These are phyloP conservation scores for Metschnikowia borealis DNA, from an alignment of 805 yeast species.

Conservation along the genomic window DNA sequence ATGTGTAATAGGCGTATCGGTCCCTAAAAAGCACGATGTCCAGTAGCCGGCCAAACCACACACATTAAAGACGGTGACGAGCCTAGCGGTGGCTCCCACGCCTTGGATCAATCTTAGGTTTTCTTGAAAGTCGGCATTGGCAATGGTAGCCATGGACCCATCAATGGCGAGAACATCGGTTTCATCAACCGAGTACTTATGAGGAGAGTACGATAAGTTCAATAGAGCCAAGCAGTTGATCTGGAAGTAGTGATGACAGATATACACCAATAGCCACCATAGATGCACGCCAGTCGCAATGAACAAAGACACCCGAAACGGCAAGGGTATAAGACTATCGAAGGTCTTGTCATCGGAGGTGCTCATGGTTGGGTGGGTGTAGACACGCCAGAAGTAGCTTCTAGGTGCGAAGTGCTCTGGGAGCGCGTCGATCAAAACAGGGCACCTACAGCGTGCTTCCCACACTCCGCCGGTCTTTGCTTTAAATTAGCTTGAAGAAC, in stretches of 20 bases:
- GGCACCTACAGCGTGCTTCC: not conserved
- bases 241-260: slow-evolving; percentile 30
- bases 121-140: slow-evolving; percentile 29
- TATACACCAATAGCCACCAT: slow-evolving; percentile 47
- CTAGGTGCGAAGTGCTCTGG: not conserved
- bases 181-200: slow-evolving; percentile 26
- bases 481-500: not conserved
- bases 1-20: not conserved
- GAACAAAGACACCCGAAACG: slow-evolving; percentile 45
- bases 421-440: not conserved
- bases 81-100: slow-evolving; percentile 29
- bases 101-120: slow-evolving; percentile 31
- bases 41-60: slow-evolving; percentile 18
- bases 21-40: slow-evolving; percentile 1
- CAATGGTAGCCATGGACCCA: slow-evolving; percentile 33
- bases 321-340: slow-evolving; percentile 33
- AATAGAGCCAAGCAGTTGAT: slow-evolving; percentile 46
- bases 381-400: not conserved
- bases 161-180: slow-evolving; percentile 21
- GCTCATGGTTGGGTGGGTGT: not conserved
- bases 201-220: slow-evolving; percentile 38
- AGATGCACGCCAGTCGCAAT: slow-evolving; percentile 48
- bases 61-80: slow-evolving; percentile 22
- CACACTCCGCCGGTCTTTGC: not conserved
- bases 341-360: slow-evolving; percentile 14